phyloP scores from a whole-genome alignment of 2,329 filamentous ascomycete genomes.

The Colletotrichum cordylinicola region DNA sequence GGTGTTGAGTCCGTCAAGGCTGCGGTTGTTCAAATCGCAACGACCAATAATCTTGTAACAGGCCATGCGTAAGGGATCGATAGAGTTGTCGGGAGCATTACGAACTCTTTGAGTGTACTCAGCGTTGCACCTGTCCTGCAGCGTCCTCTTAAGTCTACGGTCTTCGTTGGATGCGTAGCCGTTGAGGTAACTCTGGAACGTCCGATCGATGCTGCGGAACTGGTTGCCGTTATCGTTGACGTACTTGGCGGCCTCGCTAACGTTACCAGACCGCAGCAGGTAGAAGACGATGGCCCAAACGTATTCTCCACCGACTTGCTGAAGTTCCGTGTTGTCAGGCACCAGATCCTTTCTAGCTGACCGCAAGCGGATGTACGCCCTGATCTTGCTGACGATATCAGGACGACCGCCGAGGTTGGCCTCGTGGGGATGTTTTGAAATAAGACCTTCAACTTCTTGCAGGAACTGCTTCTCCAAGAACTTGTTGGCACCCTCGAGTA shows the following conservation, averaged over 20 bases:
- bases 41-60: conserved; percentile 98
- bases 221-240: conserved; percentile 79
- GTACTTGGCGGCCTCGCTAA: conserved; percentile 85
- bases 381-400: conserved; percentile 87
- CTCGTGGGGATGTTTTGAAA: conserved; percentile 85
- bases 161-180: conserved; percentile 81
- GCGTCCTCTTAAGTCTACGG: conserved; percentile 75
- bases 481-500: conserved; percentile 78
- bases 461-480: conserved; percentile 86
- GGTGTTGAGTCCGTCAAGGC: conserved; percentile 66
- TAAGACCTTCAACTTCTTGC: conserved; percentile 75
- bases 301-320: conserved; percentile 81
- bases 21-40: conserved; percentile 70
- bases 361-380: conserved; percentile 87
- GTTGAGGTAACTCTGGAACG: conserved; percentile 86
- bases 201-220: conserved; percentile 90
- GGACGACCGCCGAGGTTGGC: conserved; percentile 90
- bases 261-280: conserved; percentile 82
- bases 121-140: conserved; percentile 87
- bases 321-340: conserved; percentile 79
- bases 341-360: conserved; percentile 83
- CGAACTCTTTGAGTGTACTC: conserved; percentile 87
- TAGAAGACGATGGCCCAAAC: conserved; percentile 96
- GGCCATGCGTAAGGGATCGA: conserved; percentile 94
- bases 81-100: conserved; percentile 83